phyloP scores from a whole-genome alignment of 176 grass and related monocot genomes.

The Secale cereale region DNA sequence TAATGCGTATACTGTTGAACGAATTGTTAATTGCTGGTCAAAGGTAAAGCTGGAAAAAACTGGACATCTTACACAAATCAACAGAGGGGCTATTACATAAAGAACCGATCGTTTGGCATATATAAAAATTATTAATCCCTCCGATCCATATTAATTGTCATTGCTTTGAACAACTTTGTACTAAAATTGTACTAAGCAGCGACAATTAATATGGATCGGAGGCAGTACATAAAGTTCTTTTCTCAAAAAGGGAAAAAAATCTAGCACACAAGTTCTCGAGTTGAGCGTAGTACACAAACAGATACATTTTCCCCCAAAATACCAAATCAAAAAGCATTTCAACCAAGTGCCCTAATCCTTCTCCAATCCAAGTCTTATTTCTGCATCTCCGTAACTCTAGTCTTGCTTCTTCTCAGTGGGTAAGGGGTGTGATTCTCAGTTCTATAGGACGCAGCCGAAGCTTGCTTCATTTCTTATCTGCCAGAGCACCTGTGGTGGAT shows the following conservation, averaged over 20 bases:
- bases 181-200: too few species aligned
- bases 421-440: background rate
- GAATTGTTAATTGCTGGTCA: background rate
- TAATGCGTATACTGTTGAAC: background rate
- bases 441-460: background rate
- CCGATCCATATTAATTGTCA: too few species aligned
- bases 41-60: background rate
- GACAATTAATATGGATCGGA: too few species aligned
- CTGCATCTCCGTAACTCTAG: background rate
- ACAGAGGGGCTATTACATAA: background rate
- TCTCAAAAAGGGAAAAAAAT: background rate
- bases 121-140: background rate
- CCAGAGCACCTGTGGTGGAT: background rate
- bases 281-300: too few species aligned
- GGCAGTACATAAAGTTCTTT: background rate
- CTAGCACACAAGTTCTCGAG: background rate
- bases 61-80: background rate
- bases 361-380: background rate
- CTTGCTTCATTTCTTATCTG: background rate
- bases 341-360: background rate
- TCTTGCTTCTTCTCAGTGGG: background rate
- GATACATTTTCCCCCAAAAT: background rate
- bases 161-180: too few species aligned
- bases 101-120: background rate
- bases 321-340: background rate